Base-by-base conservation (phyloP, 768 basidiomycete genomes). In the Suillus subluteus region DNA sequence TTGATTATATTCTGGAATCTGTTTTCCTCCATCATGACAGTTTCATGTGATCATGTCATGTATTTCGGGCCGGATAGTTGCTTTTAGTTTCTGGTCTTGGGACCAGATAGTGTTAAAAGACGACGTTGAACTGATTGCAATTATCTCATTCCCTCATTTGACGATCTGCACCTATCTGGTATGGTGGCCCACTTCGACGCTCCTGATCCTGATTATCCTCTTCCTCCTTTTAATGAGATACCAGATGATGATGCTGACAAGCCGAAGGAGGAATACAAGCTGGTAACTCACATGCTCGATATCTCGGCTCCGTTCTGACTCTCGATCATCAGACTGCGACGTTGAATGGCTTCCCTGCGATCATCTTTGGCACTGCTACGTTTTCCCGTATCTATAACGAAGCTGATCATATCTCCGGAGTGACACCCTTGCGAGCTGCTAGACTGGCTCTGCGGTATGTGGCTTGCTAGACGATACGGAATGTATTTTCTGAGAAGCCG, bases 361-460 rank as follows among this genome's bases (percentile, higher is more conserved):
- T 95, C 43, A 81, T 94, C 3, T 89, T 90, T 48, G 94, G 94
- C 2, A 89, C 90, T 37, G 94, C 86, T 0, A 74, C 91, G 9
- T 87, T 94, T 73, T 90, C 89, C 1, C 80, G 81, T 21, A 78
- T 83, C 61, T 94, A 95, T 72, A 94, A 92, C 70, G 73, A 79
- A 18, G 85, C 88, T 59, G 84, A 84, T 41, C 81, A 86, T 65
- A 73, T 94, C 41, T 73, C 82, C 48, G 84, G 90, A 62, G 78
- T 81, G 56, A 74, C 78, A 1, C 93, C 92, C 6, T 72, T 91
- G 30, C 85, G 89, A 41, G 86, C 89, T 41, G 84, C 92, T 35
- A 82, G 92, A 52, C 85, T 94, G 41, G 93, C 92, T 11, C 81
- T 95, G 52, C 84, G 91, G 94, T 94, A 77, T 46, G 81, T 72